These are phyloP conservation scores for Gynandropsis gynandra DNA, from an alignment of 345 rosid species.

Conservation along the genomic window DNA sequence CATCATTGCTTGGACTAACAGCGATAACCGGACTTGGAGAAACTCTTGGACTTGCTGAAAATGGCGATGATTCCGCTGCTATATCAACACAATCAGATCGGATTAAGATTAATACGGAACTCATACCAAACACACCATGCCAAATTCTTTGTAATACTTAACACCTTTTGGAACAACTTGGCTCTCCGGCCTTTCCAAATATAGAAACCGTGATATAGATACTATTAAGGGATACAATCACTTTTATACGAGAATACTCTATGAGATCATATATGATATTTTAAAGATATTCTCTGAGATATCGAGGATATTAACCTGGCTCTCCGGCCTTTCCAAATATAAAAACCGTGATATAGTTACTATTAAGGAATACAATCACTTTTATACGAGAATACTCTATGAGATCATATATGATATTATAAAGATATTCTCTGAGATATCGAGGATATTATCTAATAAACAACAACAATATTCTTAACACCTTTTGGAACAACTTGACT, in stretches of 20 bases:
- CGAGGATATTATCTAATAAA: too few species aligned
- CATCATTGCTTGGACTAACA: slow-evolving; percentile 58
- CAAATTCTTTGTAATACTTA: neutral
- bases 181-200: slow-evolving; percentile 3
- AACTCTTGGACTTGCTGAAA: slow-evolving; percentile 41
- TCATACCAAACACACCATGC: neutral
- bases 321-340: slow-evolving; percentile 6
- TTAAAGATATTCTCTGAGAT: too few species aligned
- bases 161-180: neutral
- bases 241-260: too few species aligned
- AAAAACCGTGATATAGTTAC: slow-evolving; percentile 1
- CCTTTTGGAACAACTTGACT: neutral
- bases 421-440: too few species aligned
- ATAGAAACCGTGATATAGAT: slow-evolving; percentile 4
- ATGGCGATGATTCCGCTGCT: slow-evolving; percentile 40
- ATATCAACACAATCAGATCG: slow-evolving; percentile 11
- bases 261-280: too few species aligned
- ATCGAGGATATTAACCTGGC: too few species aligned
- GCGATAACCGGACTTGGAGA: slow-evolving; percentile 54
- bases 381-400: too few species aligned
- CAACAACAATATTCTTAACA: neutral
- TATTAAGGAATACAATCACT: too few species aligned
- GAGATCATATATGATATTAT: too few species aligned
- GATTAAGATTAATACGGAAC: neutral
- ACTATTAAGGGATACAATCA: too few species aligned